These are phyloP conservation scores for Bolboschoenus planiculmis DNA, from an alignment of 176 grass and related monocot genomes.

Conservation along the genomic window DNA sequence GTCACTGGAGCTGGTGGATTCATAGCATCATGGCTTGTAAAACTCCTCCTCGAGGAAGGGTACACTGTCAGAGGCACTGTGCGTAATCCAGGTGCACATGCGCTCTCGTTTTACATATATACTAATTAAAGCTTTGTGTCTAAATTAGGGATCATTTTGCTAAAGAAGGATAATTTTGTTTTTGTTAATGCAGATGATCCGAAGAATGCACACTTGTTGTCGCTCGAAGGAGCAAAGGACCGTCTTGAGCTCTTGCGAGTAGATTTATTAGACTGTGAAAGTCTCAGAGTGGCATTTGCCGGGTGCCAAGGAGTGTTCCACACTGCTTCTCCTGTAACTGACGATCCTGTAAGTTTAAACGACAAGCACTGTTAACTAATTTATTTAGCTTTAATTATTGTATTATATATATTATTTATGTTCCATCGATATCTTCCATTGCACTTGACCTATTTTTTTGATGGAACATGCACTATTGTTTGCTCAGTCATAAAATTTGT, in stretches of 20 bases:
- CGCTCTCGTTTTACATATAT: background rate
- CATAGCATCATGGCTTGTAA: constrained; percentile 43
- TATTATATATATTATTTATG: too few relatives aligned
- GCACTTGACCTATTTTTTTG: background rate
- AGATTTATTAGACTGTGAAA: constrained; percentile 63
- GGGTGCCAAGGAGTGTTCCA: constrained; percentile 89
- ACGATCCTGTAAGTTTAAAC: constrained; percentile 52
- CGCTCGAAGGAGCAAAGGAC: constrained; percentile 53
- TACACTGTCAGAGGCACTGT: constrained; percentile 37
- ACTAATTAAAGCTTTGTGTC: background rate
- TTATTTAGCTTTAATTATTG: background rate
- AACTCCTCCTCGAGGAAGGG: constrained; percentile 29
- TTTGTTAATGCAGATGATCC: constrained; percentile 39
- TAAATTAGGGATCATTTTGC: background rate
- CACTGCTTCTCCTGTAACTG: constrained; percentile 68
- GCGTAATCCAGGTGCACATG: constrained; percentile 27
- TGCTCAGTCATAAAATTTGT: background rate
- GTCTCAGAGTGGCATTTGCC: constrained; percentile 42
- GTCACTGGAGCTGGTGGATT: constrained; percentile 42
- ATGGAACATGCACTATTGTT: constrained; percentile 32
- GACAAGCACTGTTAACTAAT: background rate
- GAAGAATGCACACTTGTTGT: constrained; percentile 72
- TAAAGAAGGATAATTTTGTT: background rate
- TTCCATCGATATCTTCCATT: background rate
- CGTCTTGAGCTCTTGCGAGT: constrained; percentile 47